These are phyloP conservation scores for Ceratobasidium sp. DNA, from an alignment of 1,284 basidiomycete species.

Conservation along the genomic window DNA sequence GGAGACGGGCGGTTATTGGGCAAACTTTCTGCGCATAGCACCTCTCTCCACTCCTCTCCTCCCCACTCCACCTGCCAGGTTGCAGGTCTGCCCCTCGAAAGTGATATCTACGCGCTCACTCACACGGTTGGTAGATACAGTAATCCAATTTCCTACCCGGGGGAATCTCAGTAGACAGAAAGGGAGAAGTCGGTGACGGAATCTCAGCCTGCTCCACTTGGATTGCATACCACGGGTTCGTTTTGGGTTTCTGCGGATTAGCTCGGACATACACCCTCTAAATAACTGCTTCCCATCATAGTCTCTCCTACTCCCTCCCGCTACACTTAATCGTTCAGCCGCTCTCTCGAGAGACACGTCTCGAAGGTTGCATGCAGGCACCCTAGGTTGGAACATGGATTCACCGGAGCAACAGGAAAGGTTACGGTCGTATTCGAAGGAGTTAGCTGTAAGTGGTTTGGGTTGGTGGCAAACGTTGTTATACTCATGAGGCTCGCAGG, in stretches of 20 bases:
- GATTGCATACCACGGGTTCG: slow-evolving; percentile 9
- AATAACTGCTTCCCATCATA: neutral
- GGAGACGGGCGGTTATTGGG: too few relatives aligned
- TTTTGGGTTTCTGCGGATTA: neutral
- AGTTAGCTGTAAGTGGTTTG: slow-evolving; percentile 23
- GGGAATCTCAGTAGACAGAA: neutral
- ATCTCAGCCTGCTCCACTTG: slow-evolving; percentile 14
- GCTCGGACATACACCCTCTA: neutral
- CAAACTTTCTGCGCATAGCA: too few relatives aligned
- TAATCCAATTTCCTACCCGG: neutral
- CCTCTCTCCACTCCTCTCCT: too few relatives aligned
- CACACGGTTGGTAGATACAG: neutral
- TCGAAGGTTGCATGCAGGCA: slow-evolving; percentile 14
- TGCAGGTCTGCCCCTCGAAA: too few relatives aligned
- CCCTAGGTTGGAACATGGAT: neutral
- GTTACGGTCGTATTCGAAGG: slow-evolving; percentile 31
- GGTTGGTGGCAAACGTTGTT: too few relatives aligned
- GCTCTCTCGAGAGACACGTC: neutral
- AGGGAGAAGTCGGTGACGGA: slow-evolving; percentile 26
- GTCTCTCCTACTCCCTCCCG: neutral
- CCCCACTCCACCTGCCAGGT: slow-evolving; percentile 2
- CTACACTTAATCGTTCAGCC: neutral
- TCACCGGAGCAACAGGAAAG: slow-evolving; percentile 21
- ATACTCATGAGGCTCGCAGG: slow-evolving; percentile 12
- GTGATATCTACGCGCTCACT: neutral